These are phyloP conservation scores for Clarkia xantiana DNA, from an alignment of 345 rosid species.

Conservation along the genomic window DNA sequence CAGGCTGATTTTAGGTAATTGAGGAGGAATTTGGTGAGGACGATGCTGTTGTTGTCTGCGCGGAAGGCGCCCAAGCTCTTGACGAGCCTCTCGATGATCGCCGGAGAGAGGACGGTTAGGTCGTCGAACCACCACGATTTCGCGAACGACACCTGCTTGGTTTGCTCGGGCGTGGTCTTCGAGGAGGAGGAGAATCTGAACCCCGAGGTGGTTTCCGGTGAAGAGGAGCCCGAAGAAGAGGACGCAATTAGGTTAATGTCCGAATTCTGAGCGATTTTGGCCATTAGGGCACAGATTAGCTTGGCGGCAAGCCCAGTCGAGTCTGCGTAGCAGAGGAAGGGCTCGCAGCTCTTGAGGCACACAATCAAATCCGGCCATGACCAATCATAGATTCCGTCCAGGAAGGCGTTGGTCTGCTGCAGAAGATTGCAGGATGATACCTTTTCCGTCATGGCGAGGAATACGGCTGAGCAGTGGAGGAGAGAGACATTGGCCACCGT, in stretches of 20 bases:
- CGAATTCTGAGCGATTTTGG: conserved; percentile 47
- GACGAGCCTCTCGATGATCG: conserved; percentile 29
- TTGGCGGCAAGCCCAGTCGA: conserved; percentile 38
- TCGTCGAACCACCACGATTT: conserved; percentile 78
- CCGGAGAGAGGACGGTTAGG: conserved; percentile 32
- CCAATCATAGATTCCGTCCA: conserved; percentile 51
- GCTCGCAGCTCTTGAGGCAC: conserved; percentile 44
- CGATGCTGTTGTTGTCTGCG: conserved; percentile 31
- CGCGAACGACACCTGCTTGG: conserved; percentile 18
- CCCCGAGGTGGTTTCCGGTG: conserved; percentile 31
- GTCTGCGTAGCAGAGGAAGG: conserved; percentile 38
- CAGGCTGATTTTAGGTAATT: conserved; percentile 41
- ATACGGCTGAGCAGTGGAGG: conserved; percentile 43
- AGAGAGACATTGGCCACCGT: conserved; percentile 35
- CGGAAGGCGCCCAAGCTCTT: conserved; percentile 36
- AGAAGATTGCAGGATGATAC: conserved; percentile 35
- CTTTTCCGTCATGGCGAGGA: conserved; percentile 57
- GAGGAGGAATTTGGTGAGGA: conserved; percentile 57
- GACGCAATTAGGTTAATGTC: conserved; percentile 22
- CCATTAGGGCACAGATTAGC: conserved; percentile 35
- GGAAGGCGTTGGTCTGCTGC: conserved; percentile 37
- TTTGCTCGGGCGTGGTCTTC: conserved; percentile 16
- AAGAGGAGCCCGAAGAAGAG: conserved; percentile 39
- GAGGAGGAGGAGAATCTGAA: conserved; percentile 30
- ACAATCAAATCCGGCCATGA: conserved; percentile 40